A percentile compares a stretch with the other conserved stretches of the same genome.
These are phyloP conservation scores for Ramaria rubella DNA, from an alignment of 768 basidiomycete species.

Conservation along the genomic window DNA sequence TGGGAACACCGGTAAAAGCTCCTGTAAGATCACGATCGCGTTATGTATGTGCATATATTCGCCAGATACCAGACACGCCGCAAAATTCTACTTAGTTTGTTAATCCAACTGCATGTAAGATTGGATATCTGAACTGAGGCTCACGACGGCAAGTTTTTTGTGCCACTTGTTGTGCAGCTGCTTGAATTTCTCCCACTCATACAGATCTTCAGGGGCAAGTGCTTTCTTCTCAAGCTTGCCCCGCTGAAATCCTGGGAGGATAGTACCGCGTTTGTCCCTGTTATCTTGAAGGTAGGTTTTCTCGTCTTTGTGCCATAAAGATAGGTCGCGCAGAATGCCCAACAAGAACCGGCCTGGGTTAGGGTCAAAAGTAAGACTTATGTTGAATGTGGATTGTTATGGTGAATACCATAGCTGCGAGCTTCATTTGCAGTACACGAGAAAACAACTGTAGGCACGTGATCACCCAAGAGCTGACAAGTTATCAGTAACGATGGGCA, in stretches of 20 bases:
- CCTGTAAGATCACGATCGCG: slow-evolving; percentile 87
- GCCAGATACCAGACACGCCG: slow-evolving; percentile 73
- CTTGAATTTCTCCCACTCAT: slow-evolving; percentile 68
- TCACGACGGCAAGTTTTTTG: slow-evolving; percentile 61
- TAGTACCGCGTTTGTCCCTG: slow-evolving; percentile 49
- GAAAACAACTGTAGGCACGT: slow-evolving; percentile 78
- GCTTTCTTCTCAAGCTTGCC: slow-evolving; percentile 40
- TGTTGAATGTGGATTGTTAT: neutral
- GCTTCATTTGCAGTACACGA: slow-evolving; percentile 96
- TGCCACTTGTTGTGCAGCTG: slow-evolving; percentile 80
- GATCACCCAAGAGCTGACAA: slow-evolving; percentile 73
- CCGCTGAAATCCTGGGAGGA: slow-evolving; percentile 66
- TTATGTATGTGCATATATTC: slow-evolving; percentile 99
- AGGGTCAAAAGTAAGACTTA: neutral
- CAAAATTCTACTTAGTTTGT: slow-evolving; percentile 51
- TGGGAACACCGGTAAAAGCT: slow-evolving; percentile 87
- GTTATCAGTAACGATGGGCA: slow-evolving; percentile 9
- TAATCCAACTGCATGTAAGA: neutral
- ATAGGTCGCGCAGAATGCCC: slow-evolving; percentile 70
- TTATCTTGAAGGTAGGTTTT: slow-evolving; percentile 65
- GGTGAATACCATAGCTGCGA: slow-evolving; percentile 71
- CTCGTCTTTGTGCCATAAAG: slow-evolving; percentile 76
- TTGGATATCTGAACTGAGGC: slow-evolving; percentile 16
- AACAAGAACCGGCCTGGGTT: slow-evolving; percentile 75
- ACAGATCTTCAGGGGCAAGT: slow-evolving; percentile 43